Evolutionary conservation across 2,329 filamentous ascomycete species (phyloP), one percentile per base, ranked within the genome.

Genomic region (Trichoderma sp.): DNA sequence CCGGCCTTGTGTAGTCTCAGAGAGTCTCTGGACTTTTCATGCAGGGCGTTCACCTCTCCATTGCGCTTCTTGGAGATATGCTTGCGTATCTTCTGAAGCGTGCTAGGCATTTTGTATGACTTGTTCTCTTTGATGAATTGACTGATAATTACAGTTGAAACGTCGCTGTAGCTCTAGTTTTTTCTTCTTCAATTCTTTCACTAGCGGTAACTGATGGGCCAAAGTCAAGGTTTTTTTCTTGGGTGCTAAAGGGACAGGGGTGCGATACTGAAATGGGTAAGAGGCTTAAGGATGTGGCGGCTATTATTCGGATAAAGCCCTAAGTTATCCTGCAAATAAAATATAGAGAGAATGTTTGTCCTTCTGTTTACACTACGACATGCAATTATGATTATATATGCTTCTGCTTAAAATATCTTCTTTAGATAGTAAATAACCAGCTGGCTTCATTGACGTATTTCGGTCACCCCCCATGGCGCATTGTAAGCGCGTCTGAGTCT

Each of bases 21-120:
- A 4, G 94, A 93, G 84, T 98, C 93, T 75, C 96, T 88, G 73
- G 94, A 97, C 80, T 94, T 94, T 81, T 94, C 92, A 79, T 98
- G 95, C 26, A 98, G 86, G 13, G 91, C 87, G 34, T 91, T 90
- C 61, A 93, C 87, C 50, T 90, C 89, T 23, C 90, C 90, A 74
- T 90, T 89, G 75, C 92, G 90, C 87, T 98, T 98, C 85, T 97
- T 97, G 39, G 90, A 85, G 74, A 98, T 95, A 74, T 94, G 90
- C 84, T 98, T 98, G 74, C 92, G 89, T 23, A 96, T 92, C 80
- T 98, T 98, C 74, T 89, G 84, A 7, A 98, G 83, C 58, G 91
- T 89, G 79, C 90, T 92, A 15, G 93, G 88, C 94, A 97, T 97
- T 28, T 77, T 86, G 78, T 34, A 53, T 4, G 57, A 26, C 3